Evolutionary conservation across 495 filamentous ascomycete genomes (phyloP), one percentile per base, ranked within the genome.

Genomic region (Hypoxylon rickii): DNA sequence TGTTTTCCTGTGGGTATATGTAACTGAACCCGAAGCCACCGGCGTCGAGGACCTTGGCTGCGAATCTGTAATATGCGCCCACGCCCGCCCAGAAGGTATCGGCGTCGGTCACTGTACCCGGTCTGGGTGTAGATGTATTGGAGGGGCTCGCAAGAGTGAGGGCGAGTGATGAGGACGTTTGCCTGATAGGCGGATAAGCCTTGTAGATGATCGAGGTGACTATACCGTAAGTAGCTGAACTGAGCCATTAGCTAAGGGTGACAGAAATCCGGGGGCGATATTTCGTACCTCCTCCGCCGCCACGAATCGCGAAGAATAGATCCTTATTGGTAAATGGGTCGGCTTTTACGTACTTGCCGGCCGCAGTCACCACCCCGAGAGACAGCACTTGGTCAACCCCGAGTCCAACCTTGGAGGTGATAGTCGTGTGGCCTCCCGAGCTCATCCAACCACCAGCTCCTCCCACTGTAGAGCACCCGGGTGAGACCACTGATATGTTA

Each of bases 271-370:
- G 4, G 22, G 11, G 32, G 8, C 5, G n/a, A 3, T 1, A 50
- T 12, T n/a, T 49, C 65, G 7, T 73, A 70, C 70, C 63, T 31
- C 68, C 71, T 5, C 75, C 73, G 3, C 82, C 81, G 13, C 83
- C 83, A 32, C 81, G 74, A n/a, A 87, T 66, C 0, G 76, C 81
- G 66, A 73, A 74, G 57, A 85, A 88, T 7, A 87, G 74, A 36
- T 87, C 85, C 0, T 74, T 37, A 44, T 86, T 73, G n/a, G 68
- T 65, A 15, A 64, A 51, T 18, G 73, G 65, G 36, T 76, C 77
- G 1, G 78, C 81, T 0, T 73, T 81, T 12, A 81, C 73, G 34
- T 74, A 75, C 1, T 58, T 49, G 8, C 84, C 84, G 6, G 78
- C 70, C 19, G 82, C 73, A 0, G 80, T 75, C 6, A 87, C 76